Base-by-base conservation (phyloP, 2,329 filamentous ascomycete genomes). In the Rhynchosporium graminicola region DNA sequence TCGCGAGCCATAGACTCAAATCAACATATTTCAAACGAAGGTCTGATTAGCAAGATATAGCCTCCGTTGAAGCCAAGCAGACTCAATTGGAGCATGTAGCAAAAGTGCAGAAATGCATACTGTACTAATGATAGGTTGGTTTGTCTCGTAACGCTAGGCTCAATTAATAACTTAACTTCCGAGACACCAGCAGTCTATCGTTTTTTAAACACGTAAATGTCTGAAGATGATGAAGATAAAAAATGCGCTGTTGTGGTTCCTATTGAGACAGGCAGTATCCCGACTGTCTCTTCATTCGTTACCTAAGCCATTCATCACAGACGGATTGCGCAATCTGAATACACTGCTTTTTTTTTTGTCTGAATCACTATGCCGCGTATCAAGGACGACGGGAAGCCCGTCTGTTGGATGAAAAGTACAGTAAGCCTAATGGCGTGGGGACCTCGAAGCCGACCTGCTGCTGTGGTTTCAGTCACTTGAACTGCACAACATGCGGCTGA, bases 391-490 rank as follows among this genome's bases (percentile, higher is more conserved):
- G 36, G 36, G 38, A 20, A 42, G 36, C 51, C 51, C 51, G 20
- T 40, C 33, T 36, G 31, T 52, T 31, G 50, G 50, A 52, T 54
- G 51, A 42, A 9, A 54, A 42, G 51, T 54, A 33, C 50, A 52
- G n/a, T n/a, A 52, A 3, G 33, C 50, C 50, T 52, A 52, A 38
- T 33, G 38, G 50, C 9, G 50, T 52, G 50, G 50, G 50, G 50
- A 33, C 6, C 38, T 52, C 50, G 3, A 20, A 31, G 50, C 50
- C 50, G 31, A 33, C 33, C 50, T 52, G 50, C 10, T 52, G 50
- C 33, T 52, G 50, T 38, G 50, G 38, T 38, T 52, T 52, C 50
- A 52, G 50, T 33, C 50, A 52, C 50, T 20, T 52, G 50, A 52
- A 52, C 36, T 38, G 15, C 50, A 52, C 31, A 52, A 52, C 50